These are phyloP conservation scores for Onygena corvina DNA, from an alignment of 2,329 filamentous ascomycete genomes.

Conservation along the genomic window DNA sequence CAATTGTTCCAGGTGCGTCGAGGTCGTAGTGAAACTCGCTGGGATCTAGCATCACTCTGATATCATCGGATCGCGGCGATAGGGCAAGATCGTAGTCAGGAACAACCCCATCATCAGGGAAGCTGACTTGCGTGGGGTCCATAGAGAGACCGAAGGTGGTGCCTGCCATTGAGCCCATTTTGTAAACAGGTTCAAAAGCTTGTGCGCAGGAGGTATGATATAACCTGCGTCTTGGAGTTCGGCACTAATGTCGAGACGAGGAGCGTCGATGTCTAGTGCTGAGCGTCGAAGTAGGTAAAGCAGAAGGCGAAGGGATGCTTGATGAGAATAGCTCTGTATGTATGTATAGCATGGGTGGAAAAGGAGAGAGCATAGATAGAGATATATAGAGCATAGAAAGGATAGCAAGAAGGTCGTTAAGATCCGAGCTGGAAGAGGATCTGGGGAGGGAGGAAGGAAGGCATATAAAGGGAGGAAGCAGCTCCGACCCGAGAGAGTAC, in stretches of 20 bases:
- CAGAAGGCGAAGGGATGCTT: background rate
- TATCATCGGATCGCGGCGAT: slow-evolving; percentile 4
- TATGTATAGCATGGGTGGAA: slow-evolving; percentile 3
- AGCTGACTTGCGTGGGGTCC: slow-evolving; percentile 7
- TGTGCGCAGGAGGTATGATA: background rate
- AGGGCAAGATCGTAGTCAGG: background rate
- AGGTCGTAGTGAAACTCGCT: background rate
- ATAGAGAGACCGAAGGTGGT: background rate
- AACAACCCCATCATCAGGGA: slow-evolving; percentile 6
- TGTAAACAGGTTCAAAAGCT: background rate
- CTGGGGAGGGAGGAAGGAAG: background rate
- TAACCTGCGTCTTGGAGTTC: background rate
- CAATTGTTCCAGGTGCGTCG: background rate
- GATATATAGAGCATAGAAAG: background rate
- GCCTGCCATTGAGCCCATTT: slow-evolving; percentile 5
- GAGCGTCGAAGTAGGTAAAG: background rate
- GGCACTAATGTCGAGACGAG: background rate
- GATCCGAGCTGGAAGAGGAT: slow-evolving; percentile 1
- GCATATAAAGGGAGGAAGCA: background rate
- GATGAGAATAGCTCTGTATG: background rate
- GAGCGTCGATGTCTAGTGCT: background rate
- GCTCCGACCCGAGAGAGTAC: slow-evolving; percentile 1
- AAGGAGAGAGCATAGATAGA: background rate
- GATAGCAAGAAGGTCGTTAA: background rate
- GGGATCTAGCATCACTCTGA: slow-evolving; percentile 2